Conservation (phyloP, 345 rosid species). For the Cochlearia excelsa region DNA sequence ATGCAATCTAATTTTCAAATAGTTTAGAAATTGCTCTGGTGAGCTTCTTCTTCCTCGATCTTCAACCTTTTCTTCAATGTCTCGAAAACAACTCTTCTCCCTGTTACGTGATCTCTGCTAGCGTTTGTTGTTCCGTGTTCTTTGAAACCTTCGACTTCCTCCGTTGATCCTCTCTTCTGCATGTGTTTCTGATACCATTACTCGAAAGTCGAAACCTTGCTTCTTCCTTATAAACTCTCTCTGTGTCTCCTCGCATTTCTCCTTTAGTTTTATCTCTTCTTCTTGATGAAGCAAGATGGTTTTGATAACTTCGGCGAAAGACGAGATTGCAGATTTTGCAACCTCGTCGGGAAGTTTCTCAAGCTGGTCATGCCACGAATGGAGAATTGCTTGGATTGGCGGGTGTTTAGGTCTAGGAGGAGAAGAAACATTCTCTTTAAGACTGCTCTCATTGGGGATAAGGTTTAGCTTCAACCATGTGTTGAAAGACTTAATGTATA, state of each 20-base stretch:
- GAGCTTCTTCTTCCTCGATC: conserved; percentile 57
- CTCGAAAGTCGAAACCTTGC: too few relatives aligned
- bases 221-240: too few relatives aligned
- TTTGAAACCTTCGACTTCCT: conserved; percentile 44
- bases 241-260: too few relatives aligned
- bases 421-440: conserved; percentile 62
- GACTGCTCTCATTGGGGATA: conserved; percentile 59
- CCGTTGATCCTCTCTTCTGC: conserved; percentile 53
- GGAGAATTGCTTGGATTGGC: conserved; percentile 79
- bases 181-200: conserved; percentile 16
- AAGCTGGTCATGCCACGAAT: conserved; percentile 61
- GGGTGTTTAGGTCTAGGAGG: conserved; percentile 70
- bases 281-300: conserved; percentile 69
- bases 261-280: conserved; percentile 70
- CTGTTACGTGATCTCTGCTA: conserved; percentile 59
- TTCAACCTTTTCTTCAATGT: conserved; percentile 67
- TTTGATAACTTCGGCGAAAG: conserved; percentile 68
- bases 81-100: conserved; percentile 66
- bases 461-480: conserved; percentile 41
- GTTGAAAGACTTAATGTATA: conserved; percentile 62
- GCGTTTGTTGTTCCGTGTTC: conserved; percentile 41
- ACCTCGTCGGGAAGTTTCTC: conserved; percentile 84
- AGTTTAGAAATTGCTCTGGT: background rate
- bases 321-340: conserved; percentile 73
- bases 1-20: too few relatives aligned